phyloP scores from a whole-genome alignment of 768 basidiomycete species.

The Coprinopsis cinerea region DNA sequence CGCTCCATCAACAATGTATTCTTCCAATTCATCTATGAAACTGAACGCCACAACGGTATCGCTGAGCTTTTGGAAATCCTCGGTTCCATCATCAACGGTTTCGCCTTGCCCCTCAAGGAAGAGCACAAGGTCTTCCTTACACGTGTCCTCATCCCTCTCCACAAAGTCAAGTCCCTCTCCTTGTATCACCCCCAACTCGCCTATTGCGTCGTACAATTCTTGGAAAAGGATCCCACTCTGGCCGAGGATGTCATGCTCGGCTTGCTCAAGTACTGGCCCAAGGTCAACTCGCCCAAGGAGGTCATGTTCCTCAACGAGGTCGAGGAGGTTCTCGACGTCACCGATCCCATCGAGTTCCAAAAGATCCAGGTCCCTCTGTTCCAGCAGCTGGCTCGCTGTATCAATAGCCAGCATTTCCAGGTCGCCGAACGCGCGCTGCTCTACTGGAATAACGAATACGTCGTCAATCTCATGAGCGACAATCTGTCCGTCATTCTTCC shows the following conservation, averaged over 20 bases:
- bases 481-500: constrained; percentile 86
- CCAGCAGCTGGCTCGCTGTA: constrained; percentile 91
- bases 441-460: constrained; percentile 99
- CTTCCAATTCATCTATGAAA: constrained; percentile 98
- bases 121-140: constrained; percentile 98
- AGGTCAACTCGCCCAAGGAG: constrained; percentile 98
- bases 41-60: constrained; percentile 98
- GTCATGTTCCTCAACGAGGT: constrained; percentile 99
- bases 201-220: constrained; percentile 97
- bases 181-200: constrained; percentile 99
- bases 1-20: constrained; percentile 99
- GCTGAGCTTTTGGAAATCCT: constrained; percentile 97
- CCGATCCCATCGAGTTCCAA: constrained; percentile 92
- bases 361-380: constrained; percentile 93
- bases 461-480: constrained; percentile 98
- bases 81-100: constrained; percentile 99
- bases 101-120: constrained; percentile 95
- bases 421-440: constrained; percentile 95
- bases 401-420: constrained; percentile 99
- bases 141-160: constrained; percentile 88
- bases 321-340: constrained; percentile 97
- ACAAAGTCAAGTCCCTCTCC: constrained; percentile 97
- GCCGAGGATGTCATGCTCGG: constrained; percentile 97
- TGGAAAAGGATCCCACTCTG: constrained; percentile 90
- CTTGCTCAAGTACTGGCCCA: constrained; percentile 97